phyloP scores from a whole-genome alignment of 345 rosid genomes.

The Turnera subulata region DNA sequence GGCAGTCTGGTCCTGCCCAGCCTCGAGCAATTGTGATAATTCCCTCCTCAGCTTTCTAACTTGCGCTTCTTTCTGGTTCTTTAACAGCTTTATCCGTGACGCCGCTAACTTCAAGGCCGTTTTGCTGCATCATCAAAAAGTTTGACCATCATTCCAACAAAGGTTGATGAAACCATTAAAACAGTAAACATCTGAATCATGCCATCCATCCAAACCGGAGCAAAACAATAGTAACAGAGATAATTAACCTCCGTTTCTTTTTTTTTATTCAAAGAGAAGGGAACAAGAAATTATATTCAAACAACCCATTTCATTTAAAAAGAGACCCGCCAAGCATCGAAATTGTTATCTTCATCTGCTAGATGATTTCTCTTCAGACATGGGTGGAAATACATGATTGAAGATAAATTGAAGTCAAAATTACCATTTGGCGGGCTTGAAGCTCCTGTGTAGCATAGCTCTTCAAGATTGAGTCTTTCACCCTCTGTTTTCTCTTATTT shows the following conservation, averaged over 20 bases:
- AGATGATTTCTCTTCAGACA: no score
- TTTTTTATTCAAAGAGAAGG: no score
- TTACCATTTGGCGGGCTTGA: constrained; percentile 95
- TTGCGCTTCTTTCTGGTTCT: constrained; percentile 62
- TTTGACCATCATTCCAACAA: neutral
- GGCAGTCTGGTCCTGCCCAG: constrained; percentile 82
- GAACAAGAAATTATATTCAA: no score
- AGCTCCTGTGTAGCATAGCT: constrained; percentile 67
- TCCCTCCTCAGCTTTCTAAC: constrained; percentile 73
- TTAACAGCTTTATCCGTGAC: constrained; percentile 73
- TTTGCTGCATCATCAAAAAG: constrained; percentile 47
- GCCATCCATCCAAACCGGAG: no score
- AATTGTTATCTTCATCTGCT: no score
- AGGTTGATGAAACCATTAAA: neutral
- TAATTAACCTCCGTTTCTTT: no score
- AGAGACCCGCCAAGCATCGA: no score
- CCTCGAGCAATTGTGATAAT: constrained; percentile 66
- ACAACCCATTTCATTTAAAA: no score
- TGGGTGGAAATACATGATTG: no score
- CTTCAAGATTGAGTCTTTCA: neutral
- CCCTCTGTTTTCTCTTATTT: neutral
- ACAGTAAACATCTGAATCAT: no score
- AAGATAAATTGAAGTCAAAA: no score
- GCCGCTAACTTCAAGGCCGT: constrained; percentile 62
- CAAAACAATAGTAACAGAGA: no score